Conservation (phyloP, 805 yeast genomes). For the Starmerella sp. region DNA sequence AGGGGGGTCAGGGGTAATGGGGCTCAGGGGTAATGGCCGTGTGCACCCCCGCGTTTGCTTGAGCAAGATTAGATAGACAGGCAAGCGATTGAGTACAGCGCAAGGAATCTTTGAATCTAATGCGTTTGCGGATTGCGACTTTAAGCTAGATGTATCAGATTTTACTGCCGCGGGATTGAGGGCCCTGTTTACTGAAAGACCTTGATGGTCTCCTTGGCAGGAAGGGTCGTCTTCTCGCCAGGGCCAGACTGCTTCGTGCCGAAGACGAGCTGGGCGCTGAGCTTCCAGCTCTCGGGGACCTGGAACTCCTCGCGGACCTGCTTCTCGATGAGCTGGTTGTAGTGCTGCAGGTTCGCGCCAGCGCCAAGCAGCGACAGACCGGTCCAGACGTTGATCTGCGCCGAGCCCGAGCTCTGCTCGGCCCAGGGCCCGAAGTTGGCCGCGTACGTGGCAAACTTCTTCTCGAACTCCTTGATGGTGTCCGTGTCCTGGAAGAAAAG, state of each 20-base stretch:
- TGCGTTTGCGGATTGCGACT: too few relatives aligned
- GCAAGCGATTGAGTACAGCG: too few relatives aligned
- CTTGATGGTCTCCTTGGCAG: conserved; percentile 34
- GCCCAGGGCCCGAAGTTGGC: conserved; percentile 41
- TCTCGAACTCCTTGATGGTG: conserved; percentile 34
- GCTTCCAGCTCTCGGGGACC: conserved; percentile 36
- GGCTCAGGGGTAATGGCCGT: too few relatives aligned
- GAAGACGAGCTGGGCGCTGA: conserved; percentile 41
- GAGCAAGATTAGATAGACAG: too few relatives aligned
- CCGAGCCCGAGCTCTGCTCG: conserved; percentile 36
- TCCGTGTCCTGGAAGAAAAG: conserved; percentile 37
- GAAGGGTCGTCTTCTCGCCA: conserved; percentile 34
- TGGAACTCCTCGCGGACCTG: conserved; percentile 31
- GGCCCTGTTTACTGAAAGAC: neutral
- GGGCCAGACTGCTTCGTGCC: conserved; percentile 35
- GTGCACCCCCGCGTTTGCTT: too few relatives aligned
- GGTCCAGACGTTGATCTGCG: conserved; percentile 42
- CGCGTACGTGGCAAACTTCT: conserved; percentile 35
- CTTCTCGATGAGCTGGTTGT: conserved; percentile 36
- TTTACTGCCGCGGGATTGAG: too few relatives aligned
- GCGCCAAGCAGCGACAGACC: conserved; percentile 36
- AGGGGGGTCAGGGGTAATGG: too few relatives aligned
- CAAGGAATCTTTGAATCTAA: too few relatives aligned
- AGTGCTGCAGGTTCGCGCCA: conserved; percentile 46
- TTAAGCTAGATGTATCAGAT: too few relatives aligned